Evolutionary conservation across 2,329 filamentous ascomycete genomes (phyloP), one percentile per base, ranked within the genome.

Genomic region (Cercospora sp.): DNA sequence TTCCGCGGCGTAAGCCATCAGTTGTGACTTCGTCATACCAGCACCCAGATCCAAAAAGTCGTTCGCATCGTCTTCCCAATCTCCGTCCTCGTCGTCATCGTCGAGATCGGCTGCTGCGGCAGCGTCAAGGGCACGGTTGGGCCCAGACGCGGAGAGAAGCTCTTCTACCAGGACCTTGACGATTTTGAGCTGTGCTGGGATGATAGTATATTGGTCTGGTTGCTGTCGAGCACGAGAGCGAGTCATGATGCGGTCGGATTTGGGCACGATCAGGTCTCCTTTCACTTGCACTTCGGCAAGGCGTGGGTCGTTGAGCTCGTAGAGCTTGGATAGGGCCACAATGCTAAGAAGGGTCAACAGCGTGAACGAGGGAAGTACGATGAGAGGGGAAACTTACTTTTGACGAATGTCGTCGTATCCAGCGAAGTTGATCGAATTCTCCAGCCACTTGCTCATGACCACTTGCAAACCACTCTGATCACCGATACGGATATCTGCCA

Each of bases 371-470:
- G 36, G 18, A 8, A 30, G 23, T n/a, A 5, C 26, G 20, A 31
- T 6, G 2, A 23, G 18, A 31, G n/a, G 16, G 23, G 3, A 33
- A n/a, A 83, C 89, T 80, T 83, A 94, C 91, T 98, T 99, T 80
- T 97, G 93, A 73, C 94, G 88, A 74, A 98, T 98, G 79, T 97
- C 94, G 75, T 98, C 94, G 75, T 97, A 99, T 12, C 95, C 95
- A n/a, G 93, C 93, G 81, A 99, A 99, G 79, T 91, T 97, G 79
- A 97, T 88, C 3, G 93, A 97, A 80, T 98, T 97, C 82, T 98
- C 95, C 0, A 99, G 84, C 95, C 95, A 99, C 81, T 98, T 97
- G 80, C 89, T 87, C 72, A 98, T 83, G 3, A 99, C 95, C 26
- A 97, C 89, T 71, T 94, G 88, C 7, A 99, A 83, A n/a, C 94